Conservation (phyloP, 768 basidiomycete species). For the Rubroboletus pulcherrimus region DNA sequence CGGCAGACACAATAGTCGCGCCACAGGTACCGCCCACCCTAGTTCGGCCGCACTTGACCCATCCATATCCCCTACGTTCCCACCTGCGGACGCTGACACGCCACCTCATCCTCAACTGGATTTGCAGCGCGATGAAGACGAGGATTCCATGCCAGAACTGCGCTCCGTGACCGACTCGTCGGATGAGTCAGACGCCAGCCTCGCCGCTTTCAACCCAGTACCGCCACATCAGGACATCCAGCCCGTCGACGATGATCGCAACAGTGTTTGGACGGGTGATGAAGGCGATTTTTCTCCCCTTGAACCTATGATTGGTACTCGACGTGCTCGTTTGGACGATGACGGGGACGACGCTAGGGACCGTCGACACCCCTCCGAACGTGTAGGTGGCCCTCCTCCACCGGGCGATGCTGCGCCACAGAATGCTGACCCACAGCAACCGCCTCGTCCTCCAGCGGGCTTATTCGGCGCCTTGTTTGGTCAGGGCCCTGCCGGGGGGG, state of each 20-base stretch:
- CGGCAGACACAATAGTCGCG: background rate
- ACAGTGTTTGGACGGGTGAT: constrained; percentile 28
- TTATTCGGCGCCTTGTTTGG: constrained; percentile 29
- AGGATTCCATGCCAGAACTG: constrained; percentile 42
- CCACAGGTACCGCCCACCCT: constrained; percentile 3
- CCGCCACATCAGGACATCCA: constrained; percentile 12
- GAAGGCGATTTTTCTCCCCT: constrained; percentile 31
- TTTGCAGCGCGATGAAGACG: constrained; percentile 26
- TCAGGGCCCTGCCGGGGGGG: constrained; percentile 9
- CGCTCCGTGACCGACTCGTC: constrained; percentile 38
- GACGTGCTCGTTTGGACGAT: constrained; percentile 58
- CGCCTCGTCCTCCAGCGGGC: constrained; percentile 12
- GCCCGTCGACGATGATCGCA: constrained; percentile 31
- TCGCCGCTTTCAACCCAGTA: constrained; percentile 31
- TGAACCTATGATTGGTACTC: constrained; percentile 32
- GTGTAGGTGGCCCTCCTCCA: constrained; percentile 35
- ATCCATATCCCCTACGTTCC: constrained; percentile 2
- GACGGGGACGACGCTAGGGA: constrained; percentile 61
- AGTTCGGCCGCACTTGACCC: background rate
- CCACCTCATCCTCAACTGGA: constrained; percentile 1
- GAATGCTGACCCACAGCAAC: constrained; percentile 22
- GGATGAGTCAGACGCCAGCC: constrained; percentile 31
- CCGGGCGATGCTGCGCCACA: constrained; percentile 22
- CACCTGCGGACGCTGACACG: constrained; percentile 5
- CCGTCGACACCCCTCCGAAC: constrained; percentile 62